A percentile compares a stretch with the other conserved stretches of the same genome.
Evolutionary conservation across 768 basidiomycete genomes (phyloP).

Genomic region (Mycena albidolilacea): DNA sequence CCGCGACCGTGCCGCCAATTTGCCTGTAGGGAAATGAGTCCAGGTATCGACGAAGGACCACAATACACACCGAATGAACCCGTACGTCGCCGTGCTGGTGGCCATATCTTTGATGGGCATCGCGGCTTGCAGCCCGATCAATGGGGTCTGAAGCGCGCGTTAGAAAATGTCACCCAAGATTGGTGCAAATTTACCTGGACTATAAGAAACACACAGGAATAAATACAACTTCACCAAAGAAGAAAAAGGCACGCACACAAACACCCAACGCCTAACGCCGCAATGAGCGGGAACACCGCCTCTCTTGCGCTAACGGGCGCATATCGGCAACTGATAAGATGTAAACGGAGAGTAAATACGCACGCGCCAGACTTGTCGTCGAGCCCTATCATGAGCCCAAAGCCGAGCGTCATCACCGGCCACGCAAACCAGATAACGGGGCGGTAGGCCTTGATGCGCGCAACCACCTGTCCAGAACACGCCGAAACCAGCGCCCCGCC

Average conservation of each 20-base stretch:
- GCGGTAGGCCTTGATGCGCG: slow-evolving; percentile 72
- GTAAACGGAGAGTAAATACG: slow-evolving; percentile 41
- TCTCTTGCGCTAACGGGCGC: slow-evolving; percentile 65
- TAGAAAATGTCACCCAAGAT: background rate
- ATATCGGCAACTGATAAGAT: slow-evolving; percentile 8
- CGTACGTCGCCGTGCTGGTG: slow-evolving; percentile 79
- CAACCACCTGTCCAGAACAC: slow-evolving; percentile 69
- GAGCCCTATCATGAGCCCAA: slow-evolving; percentile 81
- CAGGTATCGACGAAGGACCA: slow-evolving; percentile 2
- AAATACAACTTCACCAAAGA: slow-evolving; percentile 49
- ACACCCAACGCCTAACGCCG: slow-evolving; percentile 76
- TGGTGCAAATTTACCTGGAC: slow-evolving; percentile 14
- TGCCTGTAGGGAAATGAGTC: slow-evolving; percentile 55
- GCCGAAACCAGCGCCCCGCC: slow-evolving; percentile 69
- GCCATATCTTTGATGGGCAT: slow-evolving; percentile 94
- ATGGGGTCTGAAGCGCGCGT: slow-evolving; percentile 61
- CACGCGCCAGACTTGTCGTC: slow-evolving; percentile 69
- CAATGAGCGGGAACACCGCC: slow-evolving; percentile 75
- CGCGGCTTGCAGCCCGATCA: slow-evolving; percentile 85
- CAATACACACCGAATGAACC: slow-evolving; percentile 71
- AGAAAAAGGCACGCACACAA: slow-evolving; percentile 61
- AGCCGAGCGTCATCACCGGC: slow-evolving; percentile 71
- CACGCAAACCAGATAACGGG: slow-evolving; percentile 74
- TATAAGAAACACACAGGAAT: slow-evolving; percentile 10
- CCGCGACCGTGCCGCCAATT: slow-evolving; percentile 83